Conservation (phyloP, 371 early-diverging fungal species). For the Apophysomyces elegans region DNA sequence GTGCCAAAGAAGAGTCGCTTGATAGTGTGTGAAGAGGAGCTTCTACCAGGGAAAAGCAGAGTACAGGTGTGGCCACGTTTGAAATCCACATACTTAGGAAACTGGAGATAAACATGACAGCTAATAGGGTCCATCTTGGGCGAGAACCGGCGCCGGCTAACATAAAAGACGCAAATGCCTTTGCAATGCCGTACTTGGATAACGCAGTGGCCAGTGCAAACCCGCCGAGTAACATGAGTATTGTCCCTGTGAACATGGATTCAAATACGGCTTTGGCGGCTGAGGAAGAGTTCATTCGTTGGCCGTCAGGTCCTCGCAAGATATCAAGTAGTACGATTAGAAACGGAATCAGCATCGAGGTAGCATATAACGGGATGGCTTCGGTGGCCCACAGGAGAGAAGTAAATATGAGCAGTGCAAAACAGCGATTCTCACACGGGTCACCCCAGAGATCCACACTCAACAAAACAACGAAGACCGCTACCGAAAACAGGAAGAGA, state of each 20-base stretch:
- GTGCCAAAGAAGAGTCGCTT: constrained; percentile 44
- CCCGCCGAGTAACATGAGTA: constrained; percentile 95
- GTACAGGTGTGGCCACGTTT: constrained; percentile 86
- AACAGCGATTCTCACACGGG: constrained; percentile 59
- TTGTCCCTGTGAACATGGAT: constrained; percentile 95
- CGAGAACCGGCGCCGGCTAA: constrained; percentile 75
- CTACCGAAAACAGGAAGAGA: constrained; percentile 42
- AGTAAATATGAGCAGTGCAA: constrained; percentile 65
- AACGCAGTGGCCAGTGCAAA: constrained; percentile 94
- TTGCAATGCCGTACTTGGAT: constrained; percentile 80
- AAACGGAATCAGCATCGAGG: constrained; percentile 76
- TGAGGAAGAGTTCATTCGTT: constrained; percentile 23
- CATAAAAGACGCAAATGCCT: constrained; percentile 69
- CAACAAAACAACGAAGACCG: constrained; percentile 59
- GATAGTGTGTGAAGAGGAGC: constrained; percentile 77
- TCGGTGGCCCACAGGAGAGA: constrained; percentile 73
- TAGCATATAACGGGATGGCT: constrained; percentile 80
- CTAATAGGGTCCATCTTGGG: constrained; percentile 70
- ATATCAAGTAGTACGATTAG: constrained; percentile 72
- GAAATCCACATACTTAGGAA: constrained; percentile 83
- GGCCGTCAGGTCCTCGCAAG: constrained; percentile 59
- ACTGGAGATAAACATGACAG: constrained; percentile 78
- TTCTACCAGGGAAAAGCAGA: constrained; percentile 72
- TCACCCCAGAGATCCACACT: constrained; percentile 56
- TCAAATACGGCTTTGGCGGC: constrained; percentile 85